These are phyloP conservation scores for Collybia mongolica DNA, from an alignment of 768 basidiomycete genomes.

Conservation along the genomic window DNA sequence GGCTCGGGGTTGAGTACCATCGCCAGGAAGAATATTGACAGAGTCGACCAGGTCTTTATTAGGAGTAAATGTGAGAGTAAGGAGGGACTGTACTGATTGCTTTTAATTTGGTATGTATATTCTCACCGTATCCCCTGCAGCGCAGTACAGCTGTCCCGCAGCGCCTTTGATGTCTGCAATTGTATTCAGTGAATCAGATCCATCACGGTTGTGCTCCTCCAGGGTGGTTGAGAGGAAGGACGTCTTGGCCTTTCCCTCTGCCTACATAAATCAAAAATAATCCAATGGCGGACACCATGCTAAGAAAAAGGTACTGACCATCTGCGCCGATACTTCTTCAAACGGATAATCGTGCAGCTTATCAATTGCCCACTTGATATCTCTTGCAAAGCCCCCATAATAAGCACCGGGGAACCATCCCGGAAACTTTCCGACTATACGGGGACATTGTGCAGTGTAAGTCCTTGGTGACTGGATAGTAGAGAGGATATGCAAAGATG, in stretches of 20 bases:
- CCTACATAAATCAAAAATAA: not conserved
- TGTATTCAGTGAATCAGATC: not conserved
- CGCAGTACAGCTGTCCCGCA: constrained; percentile 7
- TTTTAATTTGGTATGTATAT: constrained; percentile 27
- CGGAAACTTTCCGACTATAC: constrained; percentile 28
- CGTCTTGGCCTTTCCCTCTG: constrained; percentile 11
- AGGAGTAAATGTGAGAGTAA: constrained; percentile 20
- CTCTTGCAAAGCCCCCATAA: constrained; percentile 16
- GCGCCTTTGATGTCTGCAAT: constrained; percentile 14
- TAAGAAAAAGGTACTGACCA: constrained; percentile 22
- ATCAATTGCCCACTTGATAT: constrained; percentile 6
- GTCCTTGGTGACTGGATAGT: constrained; percentile 10
- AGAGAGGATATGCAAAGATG: constrained; percentile 15
- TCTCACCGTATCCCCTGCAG: constrained; percentile 15
- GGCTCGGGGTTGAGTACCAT: constrained; percentile 40
- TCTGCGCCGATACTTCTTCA: constrained; percentile 23
- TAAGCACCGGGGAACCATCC: constrained; percentile 31
- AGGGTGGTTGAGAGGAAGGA: constrained; percentile 12
- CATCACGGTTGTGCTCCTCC: constrained; percentile 6
- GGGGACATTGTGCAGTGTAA: not conserved
- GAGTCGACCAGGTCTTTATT: constrained; percentile 4
- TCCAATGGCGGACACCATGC: not conserved
- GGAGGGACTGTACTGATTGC: too few species aligned
- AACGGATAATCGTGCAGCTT: constrained; percentile 29
- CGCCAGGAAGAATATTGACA: constrained; percentile 31